These are phyloP conservation scores for Suhomyces bribrorum DNA, from an alignment of 1,139 yeast genomes.

Conservation along the genomic window DNA sequence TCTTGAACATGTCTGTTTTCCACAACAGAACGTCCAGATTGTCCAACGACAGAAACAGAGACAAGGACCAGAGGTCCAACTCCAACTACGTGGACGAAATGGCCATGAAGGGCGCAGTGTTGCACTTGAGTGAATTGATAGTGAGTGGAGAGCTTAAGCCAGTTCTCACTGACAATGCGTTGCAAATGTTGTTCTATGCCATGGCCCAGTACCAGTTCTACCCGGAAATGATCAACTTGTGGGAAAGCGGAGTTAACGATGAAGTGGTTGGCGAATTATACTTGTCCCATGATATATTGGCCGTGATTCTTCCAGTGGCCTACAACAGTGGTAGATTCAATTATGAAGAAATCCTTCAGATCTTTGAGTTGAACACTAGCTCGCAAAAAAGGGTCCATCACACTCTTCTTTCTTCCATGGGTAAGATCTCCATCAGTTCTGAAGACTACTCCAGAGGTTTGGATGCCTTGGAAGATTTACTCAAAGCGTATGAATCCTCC, in stretches of 20 bases:
- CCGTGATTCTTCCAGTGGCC: conserved; percentile 70
- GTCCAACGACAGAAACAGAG: conserved; percentile 37
- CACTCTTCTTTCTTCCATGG: conserved; percentile 38
- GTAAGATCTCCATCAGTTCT: conserved; percentile 41
- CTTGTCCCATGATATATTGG: conserved; percentile 58
- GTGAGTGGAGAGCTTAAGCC: conserved; percentile 31
- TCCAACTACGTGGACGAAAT: conserved; percentile 31
- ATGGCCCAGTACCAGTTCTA: conserved; percentile 40
- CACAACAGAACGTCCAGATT: conserved; percentile 36
- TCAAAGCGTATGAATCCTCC: conserved; percentile 28
- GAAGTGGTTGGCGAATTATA: conserved; percentile 29
- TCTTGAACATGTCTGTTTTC: conserved; percentile 31
- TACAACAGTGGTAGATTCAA: conserved; percentile 60
- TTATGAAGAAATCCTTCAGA: conserved; percentile 54
- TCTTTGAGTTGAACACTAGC: conserved; percentile 38
- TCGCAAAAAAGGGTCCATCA: conserved; percentile 23
- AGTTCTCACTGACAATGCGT: conserved; percentile 10
- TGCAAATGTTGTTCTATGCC: conserved; percentile 29
- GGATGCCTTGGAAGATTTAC: conserved; percentile 42
- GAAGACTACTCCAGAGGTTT: conserved; percentile 45
- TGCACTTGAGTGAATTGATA: conserved; percentile 35
- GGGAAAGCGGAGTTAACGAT: conserved; percentile 48
- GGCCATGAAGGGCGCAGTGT: conserved; percentile 35
- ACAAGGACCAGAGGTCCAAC: conserved; percentile 38
- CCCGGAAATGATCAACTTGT: conserved; percentile 38